These are phyloP conservation scores for Monilinia aucupariae DNA, from an alignment of 2,329 filamentous ascomycete genomes.

Conservation along the genomic window DNA sequence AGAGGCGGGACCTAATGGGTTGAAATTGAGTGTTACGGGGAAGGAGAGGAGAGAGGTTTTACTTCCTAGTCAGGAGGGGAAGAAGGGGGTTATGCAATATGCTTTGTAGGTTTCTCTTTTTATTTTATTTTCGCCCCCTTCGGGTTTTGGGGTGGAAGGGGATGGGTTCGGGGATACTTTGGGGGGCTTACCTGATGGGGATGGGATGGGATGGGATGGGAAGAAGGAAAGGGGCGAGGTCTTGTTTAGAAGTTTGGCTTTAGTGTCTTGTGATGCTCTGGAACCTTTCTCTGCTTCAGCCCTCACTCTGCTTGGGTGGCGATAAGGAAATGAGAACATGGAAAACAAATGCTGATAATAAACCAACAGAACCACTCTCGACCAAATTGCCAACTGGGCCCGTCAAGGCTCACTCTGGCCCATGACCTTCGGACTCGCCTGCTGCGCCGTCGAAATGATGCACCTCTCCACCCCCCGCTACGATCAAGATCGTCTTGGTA, in stretches of 20 bases:
- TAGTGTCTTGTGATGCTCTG: no score
- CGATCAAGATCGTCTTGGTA: constrained; percentile 82
- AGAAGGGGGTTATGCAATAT: constrained; percentile 78
- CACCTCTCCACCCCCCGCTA: constrained; percentile 81
- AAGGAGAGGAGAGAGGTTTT: constrained; percentile 63
- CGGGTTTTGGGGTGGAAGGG: no score
- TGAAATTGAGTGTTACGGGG: constrained; percentile 42
- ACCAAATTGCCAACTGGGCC: constrained; percentile 77
- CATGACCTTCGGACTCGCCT: constrained; percentile 82
- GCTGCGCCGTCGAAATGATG: constrained; percentile 92
- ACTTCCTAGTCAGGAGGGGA: constrained; percentile 70
- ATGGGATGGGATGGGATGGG: background rate
- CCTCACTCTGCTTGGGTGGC: background rate
- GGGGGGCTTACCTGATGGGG: no score
- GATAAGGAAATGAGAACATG: background rate
- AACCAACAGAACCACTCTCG: constrained; percentile 61
- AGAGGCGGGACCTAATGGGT: background rate
- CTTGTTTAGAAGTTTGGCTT: background rate
- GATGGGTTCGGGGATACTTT: no score
- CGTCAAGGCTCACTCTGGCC: constrained; percentile 83
- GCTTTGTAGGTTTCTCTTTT: constrained; percentile 62
- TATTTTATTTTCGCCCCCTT: background rate
- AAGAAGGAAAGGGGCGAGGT: background rate
- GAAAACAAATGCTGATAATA: constrained; percentile 13
- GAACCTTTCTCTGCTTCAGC: background rate